Percentiles rank a stretch among this genome's conserved stretches.
phyloP scores from a whole-genome alignment of 2,329 filamentous ascomycete genomes.

The Dactylellina leptospora region DNA sequence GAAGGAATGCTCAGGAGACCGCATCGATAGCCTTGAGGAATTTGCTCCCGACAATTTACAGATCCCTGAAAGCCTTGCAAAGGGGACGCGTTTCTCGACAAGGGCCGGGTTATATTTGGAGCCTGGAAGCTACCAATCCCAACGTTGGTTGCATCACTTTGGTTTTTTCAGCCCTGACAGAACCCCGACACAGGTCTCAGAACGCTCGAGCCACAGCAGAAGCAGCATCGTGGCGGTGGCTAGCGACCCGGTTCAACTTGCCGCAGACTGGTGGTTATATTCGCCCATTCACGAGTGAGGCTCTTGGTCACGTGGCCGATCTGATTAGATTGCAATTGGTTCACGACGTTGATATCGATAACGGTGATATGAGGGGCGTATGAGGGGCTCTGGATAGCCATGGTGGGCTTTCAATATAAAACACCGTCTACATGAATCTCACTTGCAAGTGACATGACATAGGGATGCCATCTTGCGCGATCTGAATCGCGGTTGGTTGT shows the following conservation, averaged over 20 bases:
- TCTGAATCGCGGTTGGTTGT: too few species aligned
- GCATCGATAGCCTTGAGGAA: background rate
- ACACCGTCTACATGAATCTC: too few species aligned
- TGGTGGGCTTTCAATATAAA: too few species aligned
- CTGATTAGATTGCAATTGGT: too few species aligned
- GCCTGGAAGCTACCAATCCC: constrained; percentile 1
- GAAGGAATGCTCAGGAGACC: background rate
- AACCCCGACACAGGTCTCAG: background rate
- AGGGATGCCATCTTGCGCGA: too few species aligned
- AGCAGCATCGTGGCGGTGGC: constrained; percentile 1
- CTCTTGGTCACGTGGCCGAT: background rate
- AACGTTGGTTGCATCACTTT: constrained; percentile 34
- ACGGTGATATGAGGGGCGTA: background rate
- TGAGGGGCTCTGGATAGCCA: too few species aligned
- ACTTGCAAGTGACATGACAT: too few species aligned
- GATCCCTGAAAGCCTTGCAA: background rate
- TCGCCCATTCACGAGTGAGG: background rate
- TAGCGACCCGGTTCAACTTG: background rate
- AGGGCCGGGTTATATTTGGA: constrained; percentile 2
- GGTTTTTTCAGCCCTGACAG: constrained; percentile 29
- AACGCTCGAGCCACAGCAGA: background rate
- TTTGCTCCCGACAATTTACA: background rate
- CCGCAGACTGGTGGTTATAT: background rate
- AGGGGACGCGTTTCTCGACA: constrained; percentile 2
- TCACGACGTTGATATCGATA: background rate